phyloP scores from a whole-genome alignment of 495 filamentous ascomycete species.

The Penicillium verhagenii region DNA sequence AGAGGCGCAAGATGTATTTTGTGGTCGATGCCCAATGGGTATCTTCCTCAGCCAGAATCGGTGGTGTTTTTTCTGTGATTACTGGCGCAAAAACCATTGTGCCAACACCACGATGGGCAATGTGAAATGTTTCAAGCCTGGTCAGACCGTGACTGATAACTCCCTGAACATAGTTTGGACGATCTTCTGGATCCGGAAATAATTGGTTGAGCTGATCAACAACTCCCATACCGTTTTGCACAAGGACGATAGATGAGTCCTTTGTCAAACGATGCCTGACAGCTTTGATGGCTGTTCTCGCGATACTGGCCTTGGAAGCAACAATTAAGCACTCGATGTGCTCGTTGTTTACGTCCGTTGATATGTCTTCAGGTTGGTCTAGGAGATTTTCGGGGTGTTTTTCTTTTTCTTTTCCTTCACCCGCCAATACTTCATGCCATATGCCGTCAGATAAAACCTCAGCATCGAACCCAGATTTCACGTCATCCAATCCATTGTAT shows the following conservation, averaged over 20 bases:
- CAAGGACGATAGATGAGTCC: slow-evolving; percentile 72
- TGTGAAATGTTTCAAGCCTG: slow-evolving; percentile 53
- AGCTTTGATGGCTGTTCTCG: slow-evolving; percentile 52
- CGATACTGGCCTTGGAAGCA: slow-evolving; percentile 58
- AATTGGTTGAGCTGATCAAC: slow-evolving; percentile 71
- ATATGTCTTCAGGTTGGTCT: slow-evolving; percentile 7
- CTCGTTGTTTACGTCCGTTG: slow-evolving; percentile 27
- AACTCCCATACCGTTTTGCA: slow-evolving; percentile 82
- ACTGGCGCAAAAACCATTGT: slow-evolving; percentile 60
- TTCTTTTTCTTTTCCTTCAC: slow-evolving; percentile 17
- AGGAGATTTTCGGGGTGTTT: slow-evolving; percentile 5
- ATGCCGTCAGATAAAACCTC: slow-evolving; percentile 24
- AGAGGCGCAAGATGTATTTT: slow-evolving; percentile 49
- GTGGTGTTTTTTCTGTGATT: slow-evolving; percentile 19
- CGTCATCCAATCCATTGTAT: slow-evolving; percentile 40
- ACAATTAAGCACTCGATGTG: slow-evolving; percentile 78
- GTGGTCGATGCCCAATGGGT: slow-evolving; percentile 41
- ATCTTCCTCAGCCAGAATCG: slow-evolving; percentile 16
- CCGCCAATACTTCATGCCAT: slow-evolving; percentile 31
- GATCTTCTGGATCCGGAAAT: slow-evolving; percentile 60
- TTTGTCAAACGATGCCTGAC: slow-evolving; percentile 66
- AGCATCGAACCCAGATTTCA: slow-evolving; percentile 43
- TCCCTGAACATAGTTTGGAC: slow-evolving; percentile 76
- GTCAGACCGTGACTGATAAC: slow-evolving; percentile 67
- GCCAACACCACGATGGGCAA: slow-evolving; percentile 62